phyloP scores from a whole-genome alignment of 2,329 filamentous ascomycete genomes.

The Didymella segeticola region DNA sequence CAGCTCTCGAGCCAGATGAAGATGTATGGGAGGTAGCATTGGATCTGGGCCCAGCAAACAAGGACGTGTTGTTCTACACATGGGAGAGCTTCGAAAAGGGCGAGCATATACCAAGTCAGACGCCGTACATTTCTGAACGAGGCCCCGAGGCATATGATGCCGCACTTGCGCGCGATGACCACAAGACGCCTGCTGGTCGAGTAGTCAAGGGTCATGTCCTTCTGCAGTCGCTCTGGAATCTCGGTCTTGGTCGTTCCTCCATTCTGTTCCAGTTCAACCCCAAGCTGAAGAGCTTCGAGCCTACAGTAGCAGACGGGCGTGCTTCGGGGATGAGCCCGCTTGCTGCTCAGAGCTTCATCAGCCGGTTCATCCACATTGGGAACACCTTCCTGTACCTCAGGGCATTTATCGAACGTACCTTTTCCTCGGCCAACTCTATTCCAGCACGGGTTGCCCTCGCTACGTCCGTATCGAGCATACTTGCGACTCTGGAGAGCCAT shows the following conservation, averaged over 20 bases:
- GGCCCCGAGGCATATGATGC: slow-evolving; percentile 72
- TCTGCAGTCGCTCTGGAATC: slow-evolving; percentile 64
- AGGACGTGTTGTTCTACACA: slow-evolving; percentile 59
- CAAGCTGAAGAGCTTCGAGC: slow-evolving; percentile 60
- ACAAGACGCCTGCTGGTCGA: slow-evolving; percentile 47
- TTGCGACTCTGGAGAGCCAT: slow-evolving; percentile 51
- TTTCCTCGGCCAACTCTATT: slow-evolving; percentile 43
- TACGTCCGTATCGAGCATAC: slow-evolving; percentile 47
- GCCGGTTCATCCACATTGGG: slow-evolving; percentile 52
- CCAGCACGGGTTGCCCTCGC: slow-evolving; percentile 52
- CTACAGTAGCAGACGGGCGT: slow-evolving; percentile 52
- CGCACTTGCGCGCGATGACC: slow-evolving; percentile 53
- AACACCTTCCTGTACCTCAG: slow-evolving; percentile 44
- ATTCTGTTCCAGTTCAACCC: slow-evolving; percentile 71
- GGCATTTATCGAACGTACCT: slow-evolving; percentile 48
- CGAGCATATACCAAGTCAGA: slow-evolving; percentile 49
- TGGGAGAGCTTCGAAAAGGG: slow-evolving; percentile 71
- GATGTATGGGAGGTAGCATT: slow-evolving; percentile 51
- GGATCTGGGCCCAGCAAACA: slow-evolving; percentile 39
- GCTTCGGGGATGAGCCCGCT: slow-evolving; percentile 60
- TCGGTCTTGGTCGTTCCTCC: slow-evolving; percentile 75
- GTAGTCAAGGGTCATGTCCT: slow-evolving; percentile 48
- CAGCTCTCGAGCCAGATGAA: slow-evolving; percentile 35
- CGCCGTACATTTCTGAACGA: slow-evolving; percentile 72
- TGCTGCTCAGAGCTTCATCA: slow-evolving; percentile 60